Base-by-base conservation (phyloP, 441 rosid species). In the Theobroma grandiflorum region DNA sequence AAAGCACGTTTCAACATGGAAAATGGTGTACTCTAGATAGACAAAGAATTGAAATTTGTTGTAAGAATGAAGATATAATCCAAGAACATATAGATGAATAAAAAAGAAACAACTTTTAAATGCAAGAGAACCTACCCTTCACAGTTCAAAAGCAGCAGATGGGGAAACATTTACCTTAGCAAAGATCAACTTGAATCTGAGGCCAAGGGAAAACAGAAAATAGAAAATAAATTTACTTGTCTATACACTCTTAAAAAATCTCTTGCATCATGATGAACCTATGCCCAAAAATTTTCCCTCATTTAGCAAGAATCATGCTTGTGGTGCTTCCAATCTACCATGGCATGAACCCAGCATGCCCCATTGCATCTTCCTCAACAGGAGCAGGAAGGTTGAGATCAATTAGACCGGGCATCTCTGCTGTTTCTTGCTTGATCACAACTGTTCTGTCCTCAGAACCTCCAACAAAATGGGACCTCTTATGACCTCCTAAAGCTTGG, bases 401-500 rank as follows among this genome's bases (percentile, higher is more conserved):
- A 47, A 94, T 81, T 38, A 83, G 85, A 4, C 80, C 82, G 35
- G 88, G 86, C 82, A 86, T 86, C 31, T 88, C 83, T 64, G 82
- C 80, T 26, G 83, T 82, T 10, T 85, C 82, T 61, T 85, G 90
- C 80, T 82, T 84, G 45, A 91, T 84, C 76, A 89, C 88, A 78
- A 90, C 76, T 11, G 93, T 86, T 82, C 82, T 88, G 84, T 90
- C 90, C 65, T 89, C 90, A 10, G 87, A 89, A 75, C 86, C 83
- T 49, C 85, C 98, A 80, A 87, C 64, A 80, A 88, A 90, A 85
- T 94, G 99, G 83, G 98, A 90, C 88, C 98, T 87, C 89, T 94
- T 96, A 84, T 96, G 99, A 53, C 99, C 97, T 38, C 97, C 98
- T 82, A 96, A 84, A 61, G 99, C 99, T 87, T 93, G 98, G 45